phyloP scores from a whole-genome alignment of 2,329 filamentous ascomycete genomes.

The Cladophialophora carrionii region DNA sequence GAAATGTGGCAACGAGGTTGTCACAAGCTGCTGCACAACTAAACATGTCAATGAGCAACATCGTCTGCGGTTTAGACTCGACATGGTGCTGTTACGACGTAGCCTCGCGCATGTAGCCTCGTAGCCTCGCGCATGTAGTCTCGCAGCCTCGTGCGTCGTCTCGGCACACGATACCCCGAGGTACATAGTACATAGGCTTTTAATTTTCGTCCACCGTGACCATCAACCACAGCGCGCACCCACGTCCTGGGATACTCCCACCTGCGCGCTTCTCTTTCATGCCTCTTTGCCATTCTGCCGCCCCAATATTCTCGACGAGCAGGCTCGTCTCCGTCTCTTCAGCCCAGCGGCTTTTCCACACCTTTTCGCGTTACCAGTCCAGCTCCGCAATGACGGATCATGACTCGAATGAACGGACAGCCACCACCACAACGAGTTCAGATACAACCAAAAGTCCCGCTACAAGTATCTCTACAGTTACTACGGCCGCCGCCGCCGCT shows the following conservation, averaged over 20 bases:
- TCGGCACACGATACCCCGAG: conserved; percentile 9
- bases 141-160: conserved; percentile 4
- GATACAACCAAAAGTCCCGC: background rate
- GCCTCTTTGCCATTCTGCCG: conserved; percentile 12
- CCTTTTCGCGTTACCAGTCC: background rate
- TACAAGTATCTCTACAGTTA: background rate
- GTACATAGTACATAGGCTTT: background rate
- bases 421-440: background rate
- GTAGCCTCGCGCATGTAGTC: background rate
- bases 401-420: background rate
- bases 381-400: background rate
- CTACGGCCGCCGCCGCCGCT: background rate
- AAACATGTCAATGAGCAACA: background rate
- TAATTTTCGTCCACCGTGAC: background rate
- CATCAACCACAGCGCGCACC: background rate
- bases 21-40: background rate
- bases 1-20: no score
- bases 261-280: conserved; percentile 14
- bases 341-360: background rate
- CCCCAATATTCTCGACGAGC: conserved; percentile 18
- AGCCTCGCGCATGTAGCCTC: background rate
- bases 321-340: conserved; percentile 23
- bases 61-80: background rate
- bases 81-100: background rate
- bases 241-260: background rate